Conservation (phyloP, 257 asterid genomes). For the Nicotiana noctiflora region DNA sequence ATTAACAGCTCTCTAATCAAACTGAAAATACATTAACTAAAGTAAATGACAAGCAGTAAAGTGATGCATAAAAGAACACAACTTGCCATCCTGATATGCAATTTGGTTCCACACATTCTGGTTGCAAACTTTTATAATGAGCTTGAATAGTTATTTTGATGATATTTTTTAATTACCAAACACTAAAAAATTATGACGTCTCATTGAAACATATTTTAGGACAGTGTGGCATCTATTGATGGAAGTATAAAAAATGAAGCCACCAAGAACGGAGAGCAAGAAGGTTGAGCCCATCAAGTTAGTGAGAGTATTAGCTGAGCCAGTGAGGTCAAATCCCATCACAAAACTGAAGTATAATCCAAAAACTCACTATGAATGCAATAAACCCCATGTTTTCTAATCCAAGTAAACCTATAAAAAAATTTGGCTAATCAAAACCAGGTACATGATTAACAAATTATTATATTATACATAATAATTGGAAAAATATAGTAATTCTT, state of each 20-base stretch:
- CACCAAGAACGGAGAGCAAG: conserved; percentile 67
- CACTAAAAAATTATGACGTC: not conserved
- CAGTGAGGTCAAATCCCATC: conserved; percentile 37
- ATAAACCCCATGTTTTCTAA: conserved; percentile 69
- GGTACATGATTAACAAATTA: not conserved
- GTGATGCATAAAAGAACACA: conserved; percentile 47
- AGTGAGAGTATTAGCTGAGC: conserved; percentile 60
- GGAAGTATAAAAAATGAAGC: conserved; percentile 69
- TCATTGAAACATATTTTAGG: conserved; percentile 6
- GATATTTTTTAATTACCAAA: not conserved
- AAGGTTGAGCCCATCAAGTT: conserved; percentile 71
- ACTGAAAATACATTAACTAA: too few relatives aligned
- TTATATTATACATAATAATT: not conserved
- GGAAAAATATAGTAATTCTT: not conserved
- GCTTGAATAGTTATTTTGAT: conserved; percentile 62
- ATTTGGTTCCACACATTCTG: conserved; percentile 47
- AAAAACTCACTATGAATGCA: conserved; percentile 62
- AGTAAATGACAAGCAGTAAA: conserved; percentile 45
- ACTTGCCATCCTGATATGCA: conserved; percentile 50
- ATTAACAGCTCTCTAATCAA: too few relatives aligned
- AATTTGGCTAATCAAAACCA: not conserved
- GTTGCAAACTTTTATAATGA: conserved; percentile 40
- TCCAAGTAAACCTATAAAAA: conserved; percentile 33
- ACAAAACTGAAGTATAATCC: conserved; percentile 45
- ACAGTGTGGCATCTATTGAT: conserved; percentile 46